Conservation (phyloP, 345 rosid genomes). For the Cardamine resedifolia region DNA sequence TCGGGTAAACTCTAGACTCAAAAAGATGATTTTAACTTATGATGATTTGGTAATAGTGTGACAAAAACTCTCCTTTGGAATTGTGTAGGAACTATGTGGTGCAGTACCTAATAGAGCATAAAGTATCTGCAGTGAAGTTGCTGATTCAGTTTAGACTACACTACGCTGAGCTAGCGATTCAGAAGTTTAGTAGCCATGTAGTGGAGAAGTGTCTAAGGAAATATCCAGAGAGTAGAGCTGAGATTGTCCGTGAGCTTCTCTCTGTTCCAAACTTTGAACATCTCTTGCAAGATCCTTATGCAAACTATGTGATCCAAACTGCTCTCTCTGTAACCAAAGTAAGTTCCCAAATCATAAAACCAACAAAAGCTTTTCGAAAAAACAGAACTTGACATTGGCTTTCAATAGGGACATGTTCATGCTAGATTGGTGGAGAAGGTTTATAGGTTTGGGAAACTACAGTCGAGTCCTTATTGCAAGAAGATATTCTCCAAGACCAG, state of each 20-base stretch:
- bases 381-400: not conserved
- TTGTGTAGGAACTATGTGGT: conserved; percentile 71
- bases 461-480: conserved; percentile 69
- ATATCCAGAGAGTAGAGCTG: conserved; percentile 51
- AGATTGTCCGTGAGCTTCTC: conserved; percentile 53
- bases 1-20: conserved; percentile 49
- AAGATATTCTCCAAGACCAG: conserved; percentile 39
- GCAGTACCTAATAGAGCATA: conserved; percentile 62
- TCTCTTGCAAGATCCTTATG: conserved; percentile 70
- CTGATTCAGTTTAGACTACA: conserved; percentile 49
- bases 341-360: not conserved
- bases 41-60: not conserved
- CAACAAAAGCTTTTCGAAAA: not conserved
- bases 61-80: not conserved
- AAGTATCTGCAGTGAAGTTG: conserved; percentile 39
- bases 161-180: conserved; percentile 59
- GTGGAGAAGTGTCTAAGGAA: conserved; percentile 64
- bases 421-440: conserved; percentile 51
- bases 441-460: conserved; percentile 43
- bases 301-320: conserved; percentile 76
- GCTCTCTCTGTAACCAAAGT: conserved; percentile 66
- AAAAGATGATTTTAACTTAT: not conserved
- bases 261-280: conserved; percentile 57
- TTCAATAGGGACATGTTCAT: conserved; percentile 53
- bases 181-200: conserved; percentile 81